Base-by-base conservation (phyloP, 805 yeast genomes). In the Yamadazyma sp. region DNA sequence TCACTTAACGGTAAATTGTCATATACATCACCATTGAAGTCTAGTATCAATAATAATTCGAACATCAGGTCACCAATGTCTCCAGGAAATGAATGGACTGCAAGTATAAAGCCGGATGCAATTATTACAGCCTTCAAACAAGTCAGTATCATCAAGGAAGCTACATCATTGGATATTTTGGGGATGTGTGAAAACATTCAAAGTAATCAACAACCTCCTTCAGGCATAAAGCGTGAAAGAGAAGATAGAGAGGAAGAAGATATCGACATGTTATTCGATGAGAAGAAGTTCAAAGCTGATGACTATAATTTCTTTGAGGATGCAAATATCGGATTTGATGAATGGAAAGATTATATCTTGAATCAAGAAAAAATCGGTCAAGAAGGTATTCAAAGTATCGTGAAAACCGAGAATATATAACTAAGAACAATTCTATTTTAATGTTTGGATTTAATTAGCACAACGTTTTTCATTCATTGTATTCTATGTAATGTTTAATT, bases 101-200 rank as follows among this genome's bases (percentile, higher is more conserved):
- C 75, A 28, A 70, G 66, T 24, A 59, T 73, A n/a, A 66, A 64
- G 30, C 70, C 78, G 1, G 52, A 53, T 12, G 69, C 72, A 10
- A 59, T 76, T 13, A 41, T 62, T 1, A 61, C 73, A 5, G 69
- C 76, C 0, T 74, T 76, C 49, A 58, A 60, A 37, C 78, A 65
- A 31, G 66, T 71, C 15, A 64, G 62, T 15, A 42, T 43, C 23
- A 64, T 70, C 21, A 50, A 55, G 33, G 69, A 65, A 26, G 49
- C 59, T 30, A 56, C 56, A n/a, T 39, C 53, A 3, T 37, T 39
- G 9, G 54, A 56, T 35, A 48, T 56, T 10, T 47, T 58, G 20
- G 52, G 47, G 16, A 45, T 43, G 5, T 55, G 61, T 42, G 44
- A 49, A 4, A 19, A 21, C 7, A n/a, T n/a, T n/a, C n/a, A n/a